Conservation (phyloP, 2,329 filamentous ascomycete species). For the Alternaria tenuissima region DNA sequence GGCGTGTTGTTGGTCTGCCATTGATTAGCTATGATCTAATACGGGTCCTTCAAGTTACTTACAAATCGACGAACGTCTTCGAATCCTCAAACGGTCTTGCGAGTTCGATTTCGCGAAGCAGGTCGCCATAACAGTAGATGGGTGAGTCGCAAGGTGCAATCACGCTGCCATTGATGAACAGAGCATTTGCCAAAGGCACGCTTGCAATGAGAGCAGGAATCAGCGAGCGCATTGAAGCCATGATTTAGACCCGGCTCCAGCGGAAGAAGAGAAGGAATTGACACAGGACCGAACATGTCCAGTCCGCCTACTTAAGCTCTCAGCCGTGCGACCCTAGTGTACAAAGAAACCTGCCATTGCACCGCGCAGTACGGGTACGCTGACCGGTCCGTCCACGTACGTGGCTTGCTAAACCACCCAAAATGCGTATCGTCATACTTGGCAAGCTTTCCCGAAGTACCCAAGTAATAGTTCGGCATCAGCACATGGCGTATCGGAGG, state of each 20-base stretch:
- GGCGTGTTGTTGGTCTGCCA: conserved; percentile 66
- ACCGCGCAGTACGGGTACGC: conserved; percentile 6
- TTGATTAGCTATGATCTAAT: conserved; percentile 6
- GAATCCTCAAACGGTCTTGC: conserved; percentile 71
- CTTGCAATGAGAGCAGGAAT: conserved; percentile 23
- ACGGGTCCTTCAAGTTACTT: conserved; percentile 10
- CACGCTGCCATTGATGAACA: conserved; percentile 68
- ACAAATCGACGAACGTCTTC: conserved; percentile 72
- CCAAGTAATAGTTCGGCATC: conserved; percentile 8
- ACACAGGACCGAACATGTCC: neutral
- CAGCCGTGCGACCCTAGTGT: neutral
- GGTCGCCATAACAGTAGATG: conserved; percentile 72
- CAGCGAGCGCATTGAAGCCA: conserved; percentile 22
- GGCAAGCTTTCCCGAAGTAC: conserved; percentile 6
- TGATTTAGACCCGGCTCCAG: conserved; percentile 10
- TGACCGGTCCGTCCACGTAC: conserved; percentile 26
- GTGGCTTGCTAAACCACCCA: conserved; percentile 23
- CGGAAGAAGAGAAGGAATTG: conserved; percentile 2
- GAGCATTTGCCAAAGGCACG: conserved; percentile 48
- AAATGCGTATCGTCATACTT: conserved; percentile 15
- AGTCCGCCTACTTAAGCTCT: conserved; percentile 13
- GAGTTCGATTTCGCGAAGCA: conserved; percentile 69
- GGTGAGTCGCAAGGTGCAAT: conserved; percentile 72
- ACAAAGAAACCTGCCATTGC: conserved; percentile 28
- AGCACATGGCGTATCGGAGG: conserved; percentile 6